A percentile compares a stretch with the other conserved stretches of the same genome.
phyloP scores from a whole-genome alignment of 352 stramenopile species.

The Globisporangium takayamanum region DNA sequence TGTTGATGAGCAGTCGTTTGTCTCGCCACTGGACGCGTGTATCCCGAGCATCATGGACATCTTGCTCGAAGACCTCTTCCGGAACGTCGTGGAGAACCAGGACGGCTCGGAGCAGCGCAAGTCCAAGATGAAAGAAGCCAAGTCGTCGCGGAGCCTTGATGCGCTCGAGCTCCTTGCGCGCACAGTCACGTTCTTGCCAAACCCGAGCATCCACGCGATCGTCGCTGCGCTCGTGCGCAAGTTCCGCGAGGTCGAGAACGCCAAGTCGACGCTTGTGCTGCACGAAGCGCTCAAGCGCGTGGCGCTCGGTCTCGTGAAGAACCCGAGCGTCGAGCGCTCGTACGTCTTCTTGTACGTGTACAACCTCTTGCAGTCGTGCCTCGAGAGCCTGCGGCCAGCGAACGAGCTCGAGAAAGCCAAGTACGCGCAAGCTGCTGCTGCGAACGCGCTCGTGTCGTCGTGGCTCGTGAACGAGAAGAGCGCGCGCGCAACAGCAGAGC shows the following conservation, averaged over 20 bases:
- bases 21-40: conserved; percentile 69
- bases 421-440: conserved; percentile 27
- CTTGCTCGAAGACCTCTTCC: conserved; percentile 77
- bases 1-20: conserved; percentile 27
- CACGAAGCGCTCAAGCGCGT: conserved; percentile 78
- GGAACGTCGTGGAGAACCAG: conserved; percentile 52
- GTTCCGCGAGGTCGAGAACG: conserved; percentile 57
- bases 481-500: conserved; percentile 42
- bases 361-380: conserved; percentile 74
- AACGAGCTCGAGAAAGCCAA: conserved; percentile 63
- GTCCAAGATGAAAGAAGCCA: conserved; percentile 88
- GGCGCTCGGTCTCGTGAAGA: conserved; percentile 75
- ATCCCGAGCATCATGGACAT: conserved; percentile 81
- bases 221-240: conserved; percentile 68
- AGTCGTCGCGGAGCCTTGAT: conserved; percentile 60
- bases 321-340: conserved; percentile 74
- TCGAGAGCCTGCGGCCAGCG: conserved; percentile 60
- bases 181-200: conserved; percentile 83
- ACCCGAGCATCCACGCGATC: conserved; percentile 71
- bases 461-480: conserved; percentile 85
- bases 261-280: conserved; percentile 46
- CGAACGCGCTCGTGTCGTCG: conserved; percentile 33
- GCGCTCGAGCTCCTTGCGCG: conserved; percentile 75
- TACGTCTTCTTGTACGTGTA: conserved; percentile 83
- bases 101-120: conserved; percentile 48